phyloP scores from a whole-genome alignment of 2,329 filamentous ascomycete species.

The Proliferodiscus dingleyae region DNA sequence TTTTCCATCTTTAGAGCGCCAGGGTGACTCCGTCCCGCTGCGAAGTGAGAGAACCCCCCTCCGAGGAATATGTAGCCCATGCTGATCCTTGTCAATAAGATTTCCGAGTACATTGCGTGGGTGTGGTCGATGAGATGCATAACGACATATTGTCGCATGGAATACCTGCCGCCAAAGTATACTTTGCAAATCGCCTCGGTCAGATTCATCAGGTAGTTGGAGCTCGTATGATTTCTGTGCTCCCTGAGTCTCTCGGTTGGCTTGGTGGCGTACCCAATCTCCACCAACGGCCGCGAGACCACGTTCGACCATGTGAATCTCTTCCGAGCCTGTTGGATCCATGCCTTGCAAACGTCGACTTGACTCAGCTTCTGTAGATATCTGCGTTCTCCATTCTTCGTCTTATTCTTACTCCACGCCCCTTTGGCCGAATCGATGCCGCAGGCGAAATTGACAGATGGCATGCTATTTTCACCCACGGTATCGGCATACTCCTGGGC shows the following conservation, averaged over 20 bases:
- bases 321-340: not conserved
- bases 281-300: not conserved
- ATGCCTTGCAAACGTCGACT: not conserved
- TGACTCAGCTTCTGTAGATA: not conserved
- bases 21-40: not conserved
- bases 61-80: not conserved
- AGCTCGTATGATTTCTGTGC: not conserved
- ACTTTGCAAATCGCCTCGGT: not conserved
- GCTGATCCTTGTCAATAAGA: not conserved
- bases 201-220: not conserved
- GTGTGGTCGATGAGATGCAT: not conserved
- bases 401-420: not conserved
- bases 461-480: not conserved
- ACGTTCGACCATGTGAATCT: not conserved
- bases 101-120: not conserved
- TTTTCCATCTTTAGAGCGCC: not conserved
- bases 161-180: not conserved
- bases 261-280: not conserved
- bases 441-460: not conserved
- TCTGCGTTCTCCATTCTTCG: not conserved
- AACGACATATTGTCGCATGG: not conserved
- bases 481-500: not conserved
- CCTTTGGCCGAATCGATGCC: not conserved
- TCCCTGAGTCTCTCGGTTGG: not conserved
- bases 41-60: not conserved